Percentiles rank a stretch among this genome's conserved stretches.
Evolutionary conservation across 2,329 filamentous ascomycete species (phyloP).

Genomic region (Monosporascus sp.): DNA sequence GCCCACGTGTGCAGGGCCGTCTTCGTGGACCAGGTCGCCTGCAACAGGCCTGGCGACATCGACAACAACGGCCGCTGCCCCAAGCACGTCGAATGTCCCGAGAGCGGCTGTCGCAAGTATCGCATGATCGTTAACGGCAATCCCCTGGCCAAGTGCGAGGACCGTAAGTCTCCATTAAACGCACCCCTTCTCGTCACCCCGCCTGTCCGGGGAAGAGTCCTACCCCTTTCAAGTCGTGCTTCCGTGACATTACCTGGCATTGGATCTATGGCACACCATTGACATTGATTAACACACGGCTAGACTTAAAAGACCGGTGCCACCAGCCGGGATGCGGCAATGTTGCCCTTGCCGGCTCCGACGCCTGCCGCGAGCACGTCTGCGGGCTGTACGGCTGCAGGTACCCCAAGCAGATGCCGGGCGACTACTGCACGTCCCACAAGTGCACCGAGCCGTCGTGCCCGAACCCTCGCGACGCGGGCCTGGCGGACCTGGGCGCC

Average conservation of each 20-base stretch:
- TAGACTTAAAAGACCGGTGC: not conserved
- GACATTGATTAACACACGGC: not conserved
- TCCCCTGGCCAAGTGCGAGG: constrained; percentile 10
- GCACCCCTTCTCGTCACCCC: not conserved
- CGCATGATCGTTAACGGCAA: constrained; percentile 4
- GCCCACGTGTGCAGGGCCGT: constrained; percentile 16
- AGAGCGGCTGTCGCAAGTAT: constrained; percentile 6
- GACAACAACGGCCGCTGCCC: constrained; percentile 12
- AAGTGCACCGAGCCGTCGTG: constrained; percentile 7
- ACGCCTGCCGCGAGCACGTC: constrained; percentile 1
- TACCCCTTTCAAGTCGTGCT: not conserved
- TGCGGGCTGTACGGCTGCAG: constrained; percentile 10
- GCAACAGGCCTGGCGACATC: constrained; percentile 10
- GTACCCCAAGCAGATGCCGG: not conserved
- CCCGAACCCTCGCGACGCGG: constrained; percentile 1
- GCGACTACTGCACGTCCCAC: constrained; percentile 2
- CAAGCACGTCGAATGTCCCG: constrained; percentile 12
- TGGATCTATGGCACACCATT: too few species aligned
- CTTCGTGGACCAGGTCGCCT: constrained; percentile 7
- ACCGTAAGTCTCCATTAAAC: constrained; percentile 10
- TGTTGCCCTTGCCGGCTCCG: not conserved
- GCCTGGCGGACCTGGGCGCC: not conserved
- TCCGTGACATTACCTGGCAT: too few species aligned
- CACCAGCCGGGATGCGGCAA: not conserved
- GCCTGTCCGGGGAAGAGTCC: not conserved